These are phyloP conservation scores for Aeschynomene evenia DNA, from an alignment of 306 rosid genomes.

Conservation along the genomic window DNA sequence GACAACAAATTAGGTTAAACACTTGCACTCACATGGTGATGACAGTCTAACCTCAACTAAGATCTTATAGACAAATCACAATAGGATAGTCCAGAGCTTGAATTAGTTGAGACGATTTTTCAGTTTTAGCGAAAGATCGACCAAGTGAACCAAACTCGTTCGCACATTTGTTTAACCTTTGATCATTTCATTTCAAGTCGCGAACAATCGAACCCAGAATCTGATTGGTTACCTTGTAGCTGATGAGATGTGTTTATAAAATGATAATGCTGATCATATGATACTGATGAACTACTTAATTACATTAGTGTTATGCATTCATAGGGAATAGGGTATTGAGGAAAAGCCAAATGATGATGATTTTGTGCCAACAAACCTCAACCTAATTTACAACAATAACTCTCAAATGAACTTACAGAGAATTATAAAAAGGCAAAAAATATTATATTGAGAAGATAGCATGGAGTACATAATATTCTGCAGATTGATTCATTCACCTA, in stretches of 20 bases:
- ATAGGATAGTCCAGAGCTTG: too few species aligned
- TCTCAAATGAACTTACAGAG: conserved; percentile 30
- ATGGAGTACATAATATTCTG: conserved; percentile 19
- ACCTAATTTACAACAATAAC: conserved; percentile 4
- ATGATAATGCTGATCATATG: not conserved
- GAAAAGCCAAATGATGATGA: not conserved
- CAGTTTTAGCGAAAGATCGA: too few species aligned
- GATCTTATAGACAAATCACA: too few species aligned
- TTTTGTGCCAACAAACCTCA: conserved; percentile 4
- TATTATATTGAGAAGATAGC: conserved; percentile 16
- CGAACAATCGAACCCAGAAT: too few species aligned
- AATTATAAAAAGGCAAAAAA: not conserved
- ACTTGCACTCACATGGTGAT: too few species aligned
- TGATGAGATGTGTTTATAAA: not conserved
- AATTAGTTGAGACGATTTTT: too few species aligned
- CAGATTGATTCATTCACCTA: conserved; percentile 31
- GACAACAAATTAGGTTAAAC: too few species aligned
- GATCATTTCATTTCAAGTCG: not conserved
- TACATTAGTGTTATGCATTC: not conserved
- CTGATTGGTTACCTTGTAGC: not conserved
- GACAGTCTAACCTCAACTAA: too few species aligned
- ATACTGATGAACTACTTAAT: not conserved
- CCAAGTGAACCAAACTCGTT: too few species aligned
- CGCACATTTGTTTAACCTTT: not conserved
- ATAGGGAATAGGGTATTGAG: not conserved